Conservation (phyloP, 2,329 filamentous ascomycete genomes). For the Phoma sp. region DNA sequence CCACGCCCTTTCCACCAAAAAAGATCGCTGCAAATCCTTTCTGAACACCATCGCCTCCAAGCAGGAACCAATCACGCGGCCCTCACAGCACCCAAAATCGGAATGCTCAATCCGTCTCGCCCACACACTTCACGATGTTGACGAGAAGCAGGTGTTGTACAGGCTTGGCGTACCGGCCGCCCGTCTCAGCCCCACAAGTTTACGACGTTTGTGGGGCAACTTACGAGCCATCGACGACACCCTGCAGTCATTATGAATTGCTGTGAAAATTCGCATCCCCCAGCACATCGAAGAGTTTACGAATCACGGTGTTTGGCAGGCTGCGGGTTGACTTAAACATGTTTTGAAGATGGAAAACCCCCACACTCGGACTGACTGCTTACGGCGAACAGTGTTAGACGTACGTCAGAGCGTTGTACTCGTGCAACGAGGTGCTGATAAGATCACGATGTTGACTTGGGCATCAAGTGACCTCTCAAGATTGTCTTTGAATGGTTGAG, state of each 20-base stretch:
- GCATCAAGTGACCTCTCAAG: neutral
- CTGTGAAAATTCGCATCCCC: neutral
- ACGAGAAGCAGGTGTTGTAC: slow-evolving; percentile 6
- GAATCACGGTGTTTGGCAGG: neutral
- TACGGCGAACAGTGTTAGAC: neutral
- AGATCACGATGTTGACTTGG: neutral
- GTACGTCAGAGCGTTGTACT: neutral
- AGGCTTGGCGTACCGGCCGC: neutral
- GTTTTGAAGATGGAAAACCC: neutral
- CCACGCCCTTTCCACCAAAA: neutral
- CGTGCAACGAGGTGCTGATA: neutral
- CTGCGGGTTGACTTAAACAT: neutral
- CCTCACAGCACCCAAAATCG: neutral
- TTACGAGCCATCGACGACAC: slow-evolving; percentile 11
- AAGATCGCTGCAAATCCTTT: neutral
- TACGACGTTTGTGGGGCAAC: neutral
- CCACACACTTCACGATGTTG: neutral
- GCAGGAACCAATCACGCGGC: neutral
- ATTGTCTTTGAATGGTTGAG: too few species aligned
- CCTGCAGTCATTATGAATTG: slow-evolving; percentile 10
- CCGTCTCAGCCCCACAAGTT: slow-evolving; percentile 2
- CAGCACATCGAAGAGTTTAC: neutral
- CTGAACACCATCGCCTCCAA: neutral
- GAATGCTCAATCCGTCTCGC: neutral
- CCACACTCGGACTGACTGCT: neutral